A percentile compares a stretch with the other conserved stretches of the same genome.
phyloP scores from a whole-genome alignment of 2,329 filamentous ascomycete species.

The Paramyrothecium sp. region DNA sequence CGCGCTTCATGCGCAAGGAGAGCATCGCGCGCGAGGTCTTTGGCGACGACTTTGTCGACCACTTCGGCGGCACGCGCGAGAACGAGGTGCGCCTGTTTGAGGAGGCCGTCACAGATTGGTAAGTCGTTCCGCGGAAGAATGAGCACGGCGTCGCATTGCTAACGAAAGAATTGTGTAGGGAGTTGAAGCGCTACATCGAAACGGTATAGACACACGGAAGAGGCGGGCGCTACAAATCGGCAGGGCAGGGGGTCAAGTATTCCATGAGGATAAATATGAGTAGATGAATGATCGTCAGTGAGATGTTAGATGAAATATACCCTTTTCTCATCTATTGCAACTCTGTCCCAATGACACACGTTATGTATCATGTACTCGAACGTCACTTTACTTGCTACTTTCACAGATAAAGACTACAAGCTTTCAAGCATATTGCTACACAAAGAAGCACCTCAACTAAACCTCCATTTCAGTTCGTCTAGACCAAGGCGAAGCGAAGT shows the following conservation, averaged over 20 bases:
- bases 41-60: slow-evolving; percentile 93
- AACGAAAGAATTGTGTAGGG: slow-evolving; percentile 53
- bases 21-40: slow-evolving; percentile 94
- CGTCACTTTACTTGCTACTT: no score
- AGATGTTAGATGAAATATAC: slow-evolving; percentile 6
- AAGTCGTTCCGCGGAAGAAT: no score
- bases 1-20: slow-evolving; percentile 70
- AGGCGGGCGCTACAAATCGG: neutral
- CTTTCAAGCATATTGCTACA: no score
- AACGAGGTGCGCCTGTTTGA: slow-evolving; percentile 92
- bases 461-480: no score
- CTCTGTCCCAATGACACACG: no score
- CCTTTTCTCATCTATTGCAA: slow-evolving; percentile 1
- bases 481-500: no score
- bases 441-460: no score
- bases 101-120: slow-evolving; percentile 97
- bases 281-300: no score
- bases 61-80: slow-evolving; percentile 87
- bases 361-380: no score
- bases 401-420: no score
- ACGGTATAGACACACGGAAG: slow-evolving; percentile 46
- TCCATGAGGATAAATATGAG: no score
- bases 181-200: slow-evolving; percentile 76
- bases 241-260: neutral
- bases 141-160: no score